Evolutionary conservation across 1,284 basidiomycete genomes (phyloP), one percentile per base, ranked within the genome.

Genomic region (Puccinia polysora): DNA sequence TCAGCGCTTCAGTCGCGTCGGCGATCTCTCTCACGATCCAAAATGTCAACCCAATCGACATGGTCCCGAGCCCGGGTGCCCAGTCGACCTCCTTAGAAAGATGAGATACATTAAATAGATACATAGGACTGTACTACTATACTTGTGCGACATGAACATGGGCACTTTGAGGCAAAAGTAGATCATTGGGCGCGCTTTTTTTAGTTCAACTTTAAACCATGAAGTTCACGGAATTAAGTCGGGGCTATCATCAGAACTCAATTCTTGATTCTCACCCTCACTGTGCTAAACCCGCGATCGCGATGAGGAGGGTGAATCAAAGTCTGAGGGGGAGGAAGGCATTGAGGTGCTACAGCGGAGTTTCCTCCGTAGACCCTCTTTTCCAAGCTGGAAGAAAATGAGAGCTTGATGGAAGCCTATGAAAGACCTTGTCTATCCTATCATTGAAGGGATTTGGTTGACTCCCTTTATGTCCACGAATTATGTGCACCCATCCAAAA

Each of bases 31-130:
- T 59, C 56, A 59, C 56, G 56, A 40, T 59, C 36, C 56, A 40
- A 40, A 59, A 59, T n/a, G n/a, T n/a, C n/a, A n/a, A 38, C 56
- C 56, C 56, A 23, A 59, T 59, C 56, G 43, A 59, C 56, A 59
- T 59, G 56, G 56, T 59, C 56, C 56, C 56, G 56, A 59, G 43
- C 36, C 56, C 38, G 56, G 38, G 56, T 59, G 43, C 30, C 56
- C 36, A 40, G n/a, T n/a, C n/a, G n/a, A n/a, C n/a, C 56, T 59
- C 56, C 56, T 59, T 59, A 38, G 56, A 40, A 40, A 59, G 56
- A 38, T 40, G 56, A 59, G 56, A 59, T 59, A 6, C 5, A n/a
- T n/a, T 23, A 59, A 40, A 38, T 20, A 59, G 38, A 36, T n/a
- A 30, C 18, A 49, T 4, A 23, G 32, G 53, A 18, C 28, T 55